Conservation (phyloP, 177 flowering plant species). For the Telopea speciosissima region DNA sequence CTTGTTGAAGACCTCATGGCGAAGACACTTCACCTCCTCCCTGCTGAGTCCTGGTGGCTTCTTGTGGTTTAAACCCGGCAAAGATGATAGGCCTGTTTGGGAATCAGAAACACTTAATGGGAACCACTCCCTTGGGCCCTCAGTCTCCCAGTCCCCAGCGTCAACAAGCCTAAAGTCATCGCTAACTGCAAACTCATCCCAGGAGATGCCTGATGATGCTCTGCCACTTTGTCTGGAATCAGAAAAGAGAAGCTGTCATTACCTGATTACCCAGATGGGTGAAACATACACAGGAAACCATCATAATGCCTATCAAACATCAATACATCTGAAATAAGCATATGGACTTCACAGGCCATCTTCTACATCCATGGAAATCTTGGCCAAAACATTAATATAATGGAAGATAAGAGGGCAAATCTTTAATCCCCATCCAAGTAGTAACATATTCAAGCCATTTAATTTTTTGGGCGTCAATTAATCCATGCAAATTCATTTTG, state of each 20-base stretch:
- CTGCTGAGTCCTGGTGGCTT: slow-evolving; percentile 62
- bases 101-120: slow-evolving; percentile 15
- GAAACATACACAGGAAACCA: not conserved
- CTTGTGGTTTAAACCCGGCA: slow-evolving; percentile 24
- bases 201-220: slow-evolving; percentile 15
- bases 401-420: not conserved
- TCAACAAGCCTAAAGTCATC: slow-evolving; percentile 39
- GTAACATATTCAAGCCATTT: not conserved
- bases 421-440: too few relatives aligned
- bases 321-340: not conserved
- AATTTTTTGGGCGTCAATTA: too few relatives aligned
- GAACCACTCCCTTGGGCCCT: slow-evolving; percentile 23
- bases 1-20: slow-evolving; percentile 33
- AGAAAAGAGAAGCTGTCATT: not conserved
- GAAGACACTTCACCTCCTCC: slow-evolving; percentile 44
- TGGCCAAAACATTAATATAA: too few relatives aligned
- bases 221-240: slow-evolving; percentile 32
- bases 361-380: not conserved
- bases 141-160: slow-evolving; percentile 46
- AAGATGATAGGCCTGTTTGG: slow-evolving; percentile 10
- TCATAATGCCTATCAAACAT: not conserved
- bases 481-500: not conserved
- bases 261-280: not conserved
- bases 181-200: slow-evolving; percentile 19
- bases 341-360: not conserved